phyloP scores from a whole-genome alignment of 495 filamentous ascomycete genomes.

The Achaetomiella virescens region DNA sequence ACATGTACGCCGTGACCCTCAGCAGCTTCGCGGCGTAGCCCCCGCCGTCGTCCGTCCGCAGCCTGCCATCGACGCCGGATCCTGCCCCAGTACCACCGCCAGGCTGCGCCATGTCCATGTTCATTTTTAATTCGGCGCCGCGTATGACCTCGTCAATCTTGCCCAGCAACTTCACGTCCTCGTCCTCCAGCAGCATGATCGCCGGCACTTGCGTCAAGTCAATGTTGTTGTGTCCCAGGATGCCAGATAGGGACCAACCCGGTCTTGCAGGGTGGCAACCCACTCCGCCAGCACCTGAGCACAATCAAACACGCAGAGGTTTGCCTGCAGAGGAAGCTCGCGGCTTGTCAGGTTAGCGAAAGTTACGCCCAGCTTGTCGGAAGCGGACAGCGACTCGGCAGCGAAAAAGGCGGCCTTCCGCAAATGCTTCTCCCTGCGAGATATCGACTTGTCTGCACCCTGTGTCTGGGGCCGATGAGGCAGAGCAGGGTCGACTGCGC shows the following conservation, averaged over 20 bases:
- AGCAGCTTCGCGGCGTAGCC: conserved; percentile 85
- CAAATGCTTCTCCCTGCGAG: conserved; percentile 72
- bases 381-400: conserved; percentile 85
- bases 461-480: conserved; percentile 24
- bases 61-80: conserved; percentile 46
- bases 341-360: conserved; percentile 80
- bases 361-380: conserved; percentile 78
- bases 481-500: conserved; percentile 20
- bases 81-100: conserved; percentile 22
- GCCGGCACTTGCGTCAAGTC: conserved; percentile 72
- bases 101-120: conserved; percentile 38
- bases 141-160: conserved; percentile 79
- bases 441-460: conserved; percentile 26
- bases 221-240: conserved; percentile 75
- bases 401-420: conserved; percentile 93
- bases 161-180: conserved; percentile 78
- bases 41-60: conserved; percentile 55
- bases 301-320: conserved; percentile 92
- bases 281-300: conserved; percentile 96
- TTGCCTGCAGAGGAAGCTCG: conserved; percentile 88
- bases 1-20: conserved; percentile 78
- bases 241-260: conserved; percentile 78
- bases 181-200: conserved; percentile 85
- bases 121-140: conserved; percentile 76
- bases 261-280: conserved; percentile 90